Percentiles rank a stretch among this genome's conserved stretches.
Conservation (phyloP, 192 early-diverging fungal genomes). For the Umbelopsis isabellina region DNA sequence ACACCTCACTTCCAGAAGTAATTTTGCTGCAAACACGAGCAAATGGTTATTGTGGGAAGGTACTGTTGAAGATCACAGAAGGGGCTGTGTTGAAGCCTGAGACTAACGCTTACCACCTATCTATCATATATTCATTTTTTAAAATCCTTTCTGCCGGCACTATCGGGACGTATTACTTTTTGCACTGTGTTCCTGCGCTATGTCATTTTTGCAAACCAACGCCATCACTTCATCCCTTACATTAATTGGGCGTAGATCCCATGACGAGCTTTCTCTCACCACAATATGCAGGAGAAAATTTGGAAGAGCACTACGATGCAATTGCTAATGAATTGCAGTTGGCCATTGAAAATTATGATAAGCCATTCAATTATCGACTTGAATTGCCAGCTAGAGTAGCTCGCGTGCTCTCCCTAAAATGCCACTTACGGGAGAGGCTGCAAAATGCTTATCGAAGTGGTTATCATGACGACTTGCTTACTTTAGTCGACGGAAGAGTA, state of each 20-base stretch:
- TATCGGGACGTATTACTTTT: neutral
- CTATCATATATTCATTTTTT: neutral
- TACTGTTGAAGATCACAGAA: conserved; percentile 41
- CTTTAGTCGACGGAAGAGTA: conserved; percentile 59
- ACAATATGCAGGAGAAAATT: conserved; percentile 69
- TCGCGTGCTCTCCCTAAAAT: conserved; percentile 69
- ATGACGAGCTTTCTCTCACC: conserved; percentile 75
- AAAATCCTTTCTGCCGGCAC: too few relatives aligned
- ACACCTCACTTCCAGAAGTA: conserved; percentile 50
- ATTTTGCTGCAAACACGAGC: conserved; percentile 72
- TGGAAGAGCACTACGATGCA: conserved; percentile 67
- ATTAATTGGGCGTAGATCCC: conserved; percentile 53
- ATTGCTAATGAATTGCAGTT: conserved; percentile 55
- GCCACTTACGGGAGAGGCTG: conserved; percentile 66
- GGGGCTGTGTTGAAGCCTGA: neutral
- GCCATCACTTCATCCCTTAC: neutral
- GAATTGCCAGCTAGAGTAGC: conserved; percentile 71
- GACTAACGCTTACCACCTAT: neutral
- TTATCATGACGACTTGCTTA: conserved; percentile 54
- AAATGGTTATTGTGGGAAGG: conserved; percentile 90
- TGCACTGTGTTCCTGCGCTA: neutral
- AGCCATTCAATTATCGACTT: conserved; percentile 72
- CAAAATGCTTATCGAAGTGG: conserved; percentile 61
- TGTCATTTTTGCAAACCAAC: too few relatives aligned
- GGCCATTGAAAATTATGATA: conserved; percentile 48